A percentile compares a stretch with the other conserved stretches of the same genome.
phyloP scores from a whole-genome alignment of 2,329 filamentous ascomycete genomes.

The Arthrinium phaeospermum region DNA sequence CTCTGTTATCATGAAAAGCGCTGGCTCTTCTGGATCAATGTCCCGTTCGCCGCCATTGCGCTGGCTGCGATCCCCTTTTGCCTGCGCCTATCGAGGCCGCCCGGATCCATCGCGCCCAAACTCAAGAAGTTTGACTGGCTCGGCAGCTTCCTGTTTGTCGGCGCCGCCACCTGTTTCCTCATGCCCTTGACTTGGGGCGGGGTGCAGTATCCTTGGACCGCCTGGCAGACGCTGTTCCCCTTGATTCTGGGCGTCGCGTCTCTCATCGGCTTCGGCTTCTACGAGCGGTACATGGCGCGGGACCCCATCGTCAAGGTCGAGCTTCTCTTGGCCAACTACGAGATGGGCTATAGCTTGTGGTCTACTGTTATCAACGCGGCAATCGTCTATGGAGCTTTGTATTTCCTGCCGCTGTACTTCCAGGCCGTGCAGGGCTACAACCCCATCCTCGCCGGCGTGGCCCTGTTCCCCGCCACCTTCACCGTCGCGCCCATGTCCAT shows the following conservation, averaged over 20 bases:
- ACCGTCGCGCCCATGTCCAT: conserved; percentile 68
- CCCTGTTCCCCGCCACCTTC: conserved; percentile 63
- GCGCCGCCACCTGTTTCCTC: conserved; percentile 31
- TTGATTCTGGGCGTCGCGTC: conserved; percentile 60
- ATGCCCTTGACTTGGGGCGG: conserved; percentile 51
- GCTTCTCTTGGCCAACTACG: no score
- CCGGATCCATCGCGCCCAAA: conserved; percentile 53
- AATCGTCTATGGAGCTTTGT: no score
- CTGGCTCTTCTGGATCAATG: conserved; percentile 67
- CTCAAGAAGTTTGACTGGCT: conserved; percentile 66
- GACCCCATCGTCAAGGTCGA: conserved; percentile 46
- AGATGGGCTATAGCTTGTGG: conserved; percentile 20
- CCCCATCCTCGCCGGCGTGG: conserved; percentile 61
- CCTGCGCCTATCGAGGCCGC: conserved; percentile 55
- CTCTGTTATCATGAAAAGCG: no score
- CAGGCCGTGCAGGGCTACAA: conserved; percentile 58
- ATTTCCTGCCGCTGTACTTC: conserved; percentile 45
- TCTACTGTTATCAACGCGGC: conserved; percentile 19
- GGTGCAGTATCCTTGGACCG: conserved; percentile 68
- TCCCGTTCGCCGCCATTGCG: conserved; percentile 53
- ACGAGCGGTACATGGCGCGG: conserved; percentile 54
- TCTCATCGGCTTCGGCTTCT: conserved; percentile 58
- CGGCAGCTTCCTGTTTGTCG: conserved; percentile 66
- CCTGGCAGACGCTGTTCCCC: conserved; percentile 66
- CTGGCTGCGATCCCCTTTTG: conserved; percentile 50